phyloP scores from a whole-genome alignment of 768 basidiomycete genomes.

The Tylopilus rubrobrunneus region DNA sequence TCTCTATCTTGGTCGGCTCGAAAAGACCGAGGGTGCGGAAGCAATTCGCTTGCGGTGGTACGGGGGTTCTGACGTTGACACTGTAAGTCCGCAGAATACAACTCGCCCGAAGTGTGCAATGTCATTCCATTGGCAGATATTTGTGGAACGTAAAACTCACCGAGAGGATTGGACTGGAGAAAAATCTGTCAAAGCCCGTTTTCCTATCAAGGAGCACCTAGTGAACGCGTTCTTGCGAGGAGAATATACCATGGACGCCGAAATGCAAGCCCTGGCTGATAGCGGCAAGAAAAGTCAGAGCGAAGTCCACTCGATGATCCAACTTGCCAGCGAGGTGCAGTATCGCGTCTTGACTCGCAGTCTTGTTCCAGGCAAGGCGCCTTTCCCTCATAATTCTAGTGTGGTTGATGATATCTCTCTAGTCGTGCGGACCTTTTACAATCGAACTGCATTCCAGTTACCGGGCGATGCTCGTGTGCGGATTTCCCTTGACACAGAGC shows the following conservation, averaged over 20 bases:
- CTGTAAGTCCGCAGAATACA: constrained; percentile 43
- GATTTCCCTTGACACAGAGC: constrained; percentile 95
- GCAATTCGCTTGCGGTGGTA: constrained; percentile 97
- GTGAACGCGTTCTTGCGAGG: constrained; percentile 90
- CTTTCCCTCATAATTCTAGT: background rate
- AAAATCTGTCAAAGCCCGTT: constrained; percentile 96
- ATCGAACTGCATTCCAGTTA: constrained; percentile 97
- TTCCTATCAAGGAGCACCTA: constrained; percentile 90
- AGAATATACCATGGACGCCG: constrained; percentile 88
- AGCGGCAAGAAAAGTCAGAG: constrained; percentile 91
- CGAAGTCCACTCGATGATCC: constrained; percentile 92
- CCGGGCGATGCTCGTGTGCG: constrained; percentile 98
- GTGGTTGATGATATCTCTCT: background rate
- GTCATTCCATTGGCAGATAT: constrained; percentile 48
- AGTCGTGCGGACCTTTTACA: constrained; percentile 98
- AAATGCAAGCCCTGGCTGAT: constrained; percentile 80
- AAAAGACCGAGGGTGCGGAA: constrained; percentile 98
- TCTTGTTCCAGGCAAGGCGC: constrained; percentile 68
- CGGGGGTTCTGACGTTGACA: constrained; percentile 79
- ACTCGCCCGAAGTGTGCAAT: background rate
- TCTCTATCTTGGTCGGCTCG: constrained; percentile 91
- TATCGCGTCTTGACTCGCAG: constrained; percentile 82
- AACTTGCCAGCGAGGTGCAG: constrained; percentile 96
- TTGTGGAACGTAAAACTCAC: constrained; percentile 87
- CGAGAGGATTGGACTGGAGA: constrained; percentile 99